A percentile compares a stretch with the other conserved stretches of the same genome.
Conservation (phyloP, 1,284 basidiomycete species). For the Rhodofomes roseus region DNA sequence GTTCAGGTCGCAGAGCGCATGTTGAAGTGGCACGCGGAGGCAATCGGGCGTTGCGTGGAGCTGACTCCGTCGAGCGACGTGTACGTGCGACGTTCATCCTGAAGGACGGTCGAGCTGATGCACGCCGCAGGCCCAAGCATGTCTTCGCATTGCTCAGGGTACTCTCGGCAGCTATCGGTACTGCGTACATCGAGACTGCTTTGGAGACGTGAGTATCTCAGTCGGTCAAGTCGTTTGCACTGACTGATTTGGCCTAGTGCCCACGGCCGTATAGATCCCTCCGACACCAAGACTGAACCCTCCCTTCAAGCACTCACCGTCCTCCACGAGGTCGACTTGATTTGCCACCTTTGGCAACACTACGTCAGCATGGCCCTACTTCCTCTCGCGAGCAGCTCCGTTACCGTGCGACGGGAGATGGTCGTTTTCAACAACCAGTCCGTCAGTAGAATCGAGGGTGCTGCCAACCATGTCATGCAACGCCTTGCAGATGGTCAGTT, state of each 20-base stretch:
- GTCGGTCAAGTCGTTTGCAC: not conserved
- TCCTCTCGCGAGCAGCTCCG: slow-evolving; percentile 82
- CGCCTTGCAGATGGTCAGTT: slow-evolving; percentile 73
- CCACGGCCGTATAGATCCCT: slow-evolving; percentile 65
- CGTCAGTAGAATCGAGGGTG: slow-evolving; percentile 84
- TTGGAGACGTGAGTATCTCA: slow-evolving; percentile 75
- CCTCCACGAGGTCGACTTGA: slow-evolving; percentile 79
- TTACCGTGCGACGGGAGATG: slow-evolving; percentile 92
- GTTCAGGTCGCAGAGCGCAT: slow-evolving; percentile 83
- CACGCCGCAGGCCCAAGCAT: slow-evolving; percentile 73
- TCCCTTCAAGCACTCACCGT: slow-evolving; percentile 69
- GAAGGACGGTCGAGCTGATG: slow-evolving; percentile 4
- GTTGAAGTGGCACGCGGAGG: slow-evolving; percentile 95
- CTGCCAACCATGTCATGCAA: slow-evolving; percentile 82
- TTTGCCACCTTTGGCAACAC: slow-evolving; percentile 96
- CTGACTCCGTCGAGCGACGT: slow-evolving; percentile 78
- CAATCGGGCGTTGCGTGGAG: slow-evolving; percentile 89
- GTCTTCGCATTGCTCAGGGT: slow-evolving; percentile 84
- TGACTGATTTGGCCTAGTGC: slow-evolving; percentile 43
- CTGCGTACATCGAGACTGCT: slow-evolving; percentile 87
- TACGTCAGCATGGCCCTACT: slow-evolving; percentile 91
- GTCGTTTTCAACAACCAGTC: slow-evolving; percentile 90
- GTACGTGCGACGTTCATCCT: slow-evolving; percentile 44
- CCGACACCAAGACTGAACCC: slow-evolving; percentile 79
- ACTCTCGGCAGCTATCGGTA: slow-evolving; percentile 85